These are phyloP conservation scores for Malus fusca DNA, from an alignment of 306 rosid genomes.

Conservation along the genomic window DNA sequence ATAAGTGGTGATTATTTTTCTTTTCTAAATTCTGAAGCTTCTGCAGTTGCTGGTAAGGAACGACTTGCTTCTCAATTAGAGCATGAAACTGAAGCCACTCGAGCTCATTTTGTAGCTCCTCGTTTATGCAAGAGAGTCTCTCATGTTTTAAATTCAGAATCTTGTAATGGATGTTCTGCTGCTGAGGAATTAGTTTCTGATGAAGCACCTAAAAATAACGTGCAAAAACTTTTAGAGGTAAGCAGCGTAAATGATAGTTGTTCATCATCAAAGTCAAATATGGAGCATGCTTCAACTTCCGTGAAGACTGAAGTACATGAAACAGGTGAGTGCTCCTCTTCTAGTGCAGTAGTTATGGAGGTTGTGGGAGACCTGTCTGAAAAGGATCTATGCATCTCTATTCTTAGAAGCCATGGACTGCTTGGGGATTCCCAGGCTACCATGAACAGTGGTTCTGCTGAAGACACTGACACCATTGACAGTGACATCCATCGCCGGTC, in stretches of 20 bases:
- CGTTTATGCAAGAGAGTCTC: constrained; percentile 15
- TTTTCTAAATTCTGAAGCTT: constrained; percentile 37
- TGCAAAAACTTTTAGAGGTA: constrained; percentile 44
- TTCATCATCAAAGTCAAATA: constrained; percentile 79
- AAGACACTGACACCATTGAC: constrained; percentile 26
- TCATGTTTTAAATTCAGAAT: constrained; percentile 17
- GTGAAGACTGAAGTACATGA: constrained; percentile 53
- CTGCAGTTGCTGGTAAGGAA: constrained; percentile 37
- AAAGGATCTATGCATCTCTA: constrained; percentile 65
- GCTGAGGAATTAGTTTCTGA: constrained; percentile 20
- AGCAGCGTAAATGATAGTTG: constrained; percentile 74
- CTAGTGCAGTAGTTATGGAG: constrained; percentile 49
- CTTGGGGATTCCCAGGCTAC: constrained; percentile 29
- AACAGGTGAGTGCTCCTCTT: constrained; percentile 80
- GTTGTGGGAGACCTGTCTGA: constrained; percentile 41
- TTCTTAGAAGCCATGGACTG: constrained; percentile 66
- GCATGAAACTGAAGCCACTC: constrained; percentile 31
- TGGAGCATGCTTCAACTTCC: constrained; percentile 48
- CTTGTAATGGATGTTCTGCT: constrained; percentile 8
- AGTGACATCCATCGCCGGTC: constrained; percentile 32
- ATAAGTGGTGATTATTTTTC: constrained; percentile 44
- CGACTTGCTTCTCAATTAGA: constrained; percentile 34
- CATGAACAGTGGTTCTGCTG: constrained; percentile 21
- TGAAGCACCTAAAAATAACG: constrained; percentile 27
- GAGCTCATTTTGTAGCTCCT: constrained; percentile 17